Evolutionary conservation across 805 yeast genomes (phyloP).

Genomic region (Candida anglica): DNA sequence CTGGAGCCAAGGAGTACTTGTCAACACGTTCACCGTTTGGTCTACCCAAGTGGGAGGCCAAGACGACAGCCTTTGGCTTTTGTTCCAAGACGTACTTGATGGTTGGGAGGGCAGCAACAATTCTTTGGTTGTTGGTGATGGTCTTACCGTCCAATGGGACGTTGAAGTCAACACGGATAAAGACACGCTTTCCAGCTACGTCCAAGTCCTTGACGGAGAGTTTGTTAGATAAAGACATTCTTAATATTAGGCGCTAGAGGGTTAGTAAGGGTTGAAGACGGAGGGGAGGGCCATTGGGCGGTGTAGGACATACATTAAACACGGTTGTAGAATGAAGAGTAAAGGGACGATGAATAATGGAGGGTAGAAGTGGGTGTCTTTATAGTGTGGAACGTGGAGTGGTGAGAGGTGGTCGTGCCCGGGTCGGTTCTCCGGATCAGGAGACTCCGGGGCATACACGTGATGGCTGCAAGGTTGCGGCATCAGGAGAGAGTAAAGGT

Average conservation of each 20-base stretch:
- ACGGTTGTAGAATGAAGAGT: too few relatives aligned
- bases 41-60: conserved; percentile 98
- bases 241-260: conserved; percentile 5
- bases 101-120: conserved; percentile 98
- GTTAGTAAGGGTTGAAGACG: conserved; percentile 1
- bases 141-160: conserved; percentile 93
- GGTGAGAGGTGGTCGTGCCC: conserved; percentile 5
- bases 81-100: conserved; percentile 91
- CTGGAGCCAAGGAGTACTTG: conserved; percentile 91
- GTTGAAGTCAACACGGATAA: conserved; percentile 97
- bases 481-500: too few relatives aligned
- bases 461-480: too few relatives aligned
- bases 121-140: conserved; percentile 99
- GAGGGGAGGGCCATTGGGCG: not conserved
- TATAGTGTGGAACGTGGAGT: too few relatives aligned
- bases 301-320: too few relatives aligned
- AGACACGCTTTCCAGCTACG: conserved; percentile 89
- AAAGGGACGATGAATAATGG: too few relatives aligned
- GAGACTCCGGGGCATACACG: conserved; percentile 6
- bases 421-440: conserved; percentile 5
- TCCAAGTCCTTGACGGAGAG: conserved; percentile 88
- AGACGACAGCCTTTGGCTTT: conserved; percentile 83
- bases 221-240: conserved; percentile 91
- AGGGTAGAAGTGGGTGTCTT: too few relatives aligned
- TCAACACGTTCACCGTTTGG: conserved; percentile 90